Evolutionary conservation across 176 grass and related monocot genomes (phyloP).

Genomic region (Oryza meridionalis): DNA sequence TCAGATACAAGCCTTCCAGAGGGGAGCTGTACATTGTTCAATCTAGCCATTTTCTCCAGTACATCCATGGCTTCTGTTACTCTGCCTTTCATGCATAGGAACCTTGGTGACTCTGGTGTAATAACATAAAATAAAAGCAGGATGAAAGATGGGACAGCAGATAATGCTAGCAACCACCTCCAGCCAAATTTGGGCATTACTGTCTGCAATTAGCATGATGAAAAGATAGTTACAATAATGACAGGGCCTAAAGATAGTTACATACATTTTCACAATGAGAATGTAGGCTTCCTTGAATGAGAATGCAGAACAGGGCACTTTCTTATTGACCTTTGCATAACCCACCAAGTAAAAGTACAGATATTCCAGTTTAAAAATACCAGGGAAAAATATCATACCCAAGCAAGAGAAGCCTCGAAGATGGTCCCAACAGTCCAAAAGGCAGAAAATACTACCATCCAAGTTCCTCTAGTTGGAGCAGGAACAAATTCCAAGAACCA

Average conservation of each 20-base stretch:
- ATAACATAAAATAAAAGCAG: conserved; percentile 80
- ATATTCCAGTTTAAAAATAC: conserved; percentile 15
- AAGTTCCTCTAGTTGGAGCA: conserved; percentile 84
- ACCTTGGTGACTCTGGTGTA: conserved; percentile 90
- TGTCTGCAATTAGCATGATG: conserved; percentile 49
- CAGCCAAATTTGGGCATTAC: conserved; percentile 94
- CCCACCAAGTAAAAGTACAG: conserved; percentile 12
- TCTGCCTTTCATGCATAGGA: conserved; percentile 84
- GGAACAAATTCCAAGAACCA: conserved; percentile 99
- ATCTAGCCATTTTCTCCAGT: conserved; percentile 74
- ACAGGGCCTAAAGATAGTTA: conserved; percentile 33
- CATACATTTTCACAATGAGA: conserved; percentile 4
- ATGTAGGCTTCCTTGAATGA: conserved; percentile 10
- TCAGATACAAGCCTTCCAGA: conserved; percentile 74
- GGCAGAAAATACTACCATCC: conserved; percentile 91
- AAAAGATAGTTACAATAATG: conserved; percentile 47
- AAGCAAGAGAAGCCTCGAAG: conserved; percentile 94
- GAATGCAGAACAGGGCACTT: not conserved
- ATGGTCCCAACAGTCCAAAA: conserved; percentile 98
- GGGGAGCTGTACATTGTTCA: conserved; percentile 66
- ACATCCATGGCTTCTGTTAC: conserved; percentile 60
- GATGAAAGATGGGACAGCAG: conserved; percentile 77
- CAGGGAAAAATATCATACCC: conserved; percentile 55
- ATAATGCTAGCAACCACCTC: conserved; percentile 88
- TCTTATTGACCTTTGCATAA: conserved; percentile 2